These are phyloP conservation scores for Malus sylvestris DNA, from an alignment of 306 rosid species.

Conservation along the genomic window DNA sequence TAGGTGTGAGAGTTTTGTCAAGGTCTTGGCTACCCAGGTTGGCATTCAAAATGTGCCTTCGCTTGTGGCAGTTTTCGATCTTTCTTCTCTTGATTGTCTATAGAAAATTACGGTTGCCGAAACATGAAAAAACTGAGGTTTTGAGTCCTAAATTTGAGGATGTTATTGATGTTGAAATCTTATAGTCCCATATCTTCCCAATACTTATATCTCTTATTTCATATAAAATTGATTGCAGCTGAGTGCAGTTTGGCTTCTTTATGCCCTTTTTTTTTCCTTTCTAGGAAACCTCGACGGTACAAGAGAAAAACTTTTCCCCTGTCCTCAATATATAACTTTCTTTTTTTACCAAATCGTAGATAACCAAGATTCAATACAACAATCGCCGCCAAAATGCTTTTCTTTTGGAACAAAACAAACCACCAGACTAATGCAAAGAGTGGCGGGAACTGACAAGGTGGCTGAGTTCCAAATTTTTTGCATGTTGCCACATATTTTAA, in stretches of 20 bases:
- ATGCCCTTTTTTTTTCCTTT: background rate
- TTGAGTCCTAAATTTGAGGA: background rate
- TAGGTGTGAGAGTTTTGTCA: conserved; percentile 15
- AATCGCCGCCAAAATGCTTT: background rate
- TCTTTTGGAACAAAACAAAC: background rate
- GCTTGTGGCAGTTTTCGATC: conserved; percentile 40
- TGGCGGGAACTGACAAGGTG: no score
- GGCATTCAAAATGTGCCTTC: conserved; percentile 34
- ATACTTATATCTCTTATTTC: background rate
- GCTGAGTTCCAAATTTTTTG: no score
- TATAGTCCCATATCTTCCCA: background rate
- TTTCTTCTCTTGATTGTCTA: conserved; percentile 4
- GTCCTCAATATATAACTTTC: no score
- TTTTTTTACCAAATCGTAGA: background rate
- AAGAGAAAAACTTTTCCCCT: background rate
- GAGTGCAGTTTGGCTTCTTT: background rate
- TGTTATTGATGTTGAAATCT: background rate
- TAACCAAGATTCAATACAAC: background rate
- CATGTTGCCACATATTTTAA: no score
- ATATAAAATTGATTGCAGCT: background rate
- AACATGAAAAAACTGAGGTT: background rate
- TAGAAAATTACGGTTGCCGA: background rate
- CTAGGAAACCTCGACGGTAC: background rate
- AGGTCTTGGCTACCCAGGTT: conserved; percentile 44
- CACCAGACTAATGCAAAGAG: background rate